Conservation (phyloP, 1,284 basidiomycete genomes). For the Cryptococcus deneoformans region DNA sequence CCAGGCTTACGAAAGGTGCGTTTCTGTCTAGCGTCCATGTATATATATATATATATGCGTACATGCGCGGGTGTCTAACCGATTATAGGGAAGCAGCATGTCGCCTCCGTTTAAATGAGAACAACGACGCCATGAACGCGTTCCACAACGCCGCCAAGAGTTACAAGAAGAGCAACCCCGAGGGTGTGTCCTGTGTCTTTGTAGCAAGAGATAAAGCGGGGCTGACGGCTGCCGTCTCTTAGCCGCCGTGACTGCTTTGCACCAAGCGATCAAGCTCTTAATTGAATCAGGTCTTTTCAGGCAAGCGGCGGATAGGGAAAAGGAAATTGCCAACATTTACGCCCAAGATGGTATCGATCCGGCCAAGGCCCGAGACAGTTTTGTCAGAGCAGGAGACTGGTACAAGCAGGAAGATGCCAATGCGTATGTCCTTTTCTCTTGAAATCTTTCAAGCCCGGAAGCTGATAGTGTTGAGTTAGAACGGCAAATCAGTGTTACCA, state of each 20-base stretch:
- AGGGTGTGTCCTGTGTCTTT: conserved; percentile 57
- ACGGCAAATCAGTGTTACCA: conserved; percentile 96
- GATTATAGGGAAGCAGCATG: conserved; percentile 72
- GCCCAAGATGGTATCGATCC: conserved; percentile 59
- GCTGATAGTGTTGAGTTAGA: conserved; percentile 51
- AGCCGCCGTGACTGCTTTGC: conserved; percentile 91
- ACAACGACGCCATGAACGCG: conserved; percentile 89
- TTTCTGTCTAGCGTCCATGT: background rate
- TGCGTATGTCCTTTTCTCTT: conserved; percentile 62
- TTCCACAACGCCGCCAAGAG: conserved; percentile 97
- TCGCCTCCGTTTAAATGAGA: conserved; percentile 78
- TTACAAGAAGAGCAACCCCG: conserved; percentile 82
- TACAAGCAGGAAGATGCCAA: conserved; percentile 94
- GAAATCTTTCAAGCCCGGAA: background rate
- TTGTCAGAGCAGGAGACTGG: conserved; percentile 93
- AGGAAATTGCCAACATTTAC: conserved; percentile 92
- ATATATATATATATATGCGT: too few relatives aligned
- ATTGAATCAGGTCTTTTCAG: conserved; percentile 86
- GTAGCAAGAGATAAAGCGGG: background rate
- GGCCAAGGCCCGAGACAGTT: conserved; percentile 75
- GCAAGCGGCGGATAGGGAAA: conserved; percentile 96
- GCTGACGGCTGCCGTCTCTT: conserved; percentile 11
- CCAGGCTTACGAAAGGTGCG: conserved; percentile 68
- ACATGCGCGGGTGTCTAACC: background rate
- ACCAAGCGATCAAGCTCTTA: conserved; percentile 78